Evolutionary conservation across 169 alveolate species (phyloP).

Genomic region (Plasmodium gallinaceum): DNA sequence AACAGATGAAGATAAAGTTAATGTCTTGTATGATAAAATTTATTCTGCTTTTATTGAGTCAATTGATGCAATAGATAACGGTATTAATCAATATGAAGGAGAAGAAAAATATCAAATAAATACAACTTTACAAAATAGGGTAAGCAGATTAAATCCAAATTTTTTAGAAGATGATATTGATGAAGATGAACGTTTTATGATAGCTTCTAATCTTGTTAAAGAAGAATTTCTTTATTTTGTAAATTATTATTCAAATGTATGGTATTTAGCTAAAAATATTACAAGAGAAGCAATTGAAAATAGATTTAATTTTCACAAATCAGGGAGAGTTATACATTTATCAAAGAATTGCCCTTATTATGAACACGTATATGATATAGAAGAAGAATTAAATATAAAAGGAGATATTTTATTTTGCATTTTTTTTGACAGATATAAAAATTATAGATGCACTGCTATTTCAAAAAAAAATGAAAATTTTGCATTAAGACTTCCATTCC

Average conservation of each 20-base stretch:
- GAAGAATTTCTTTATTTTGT: constrained; percentile 82
- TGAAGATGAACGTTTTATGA: constrained; percentile 83
- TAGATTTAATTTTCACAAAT: constrained; percentile 81
- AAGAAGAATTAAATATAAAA: constrained; percentile 77
- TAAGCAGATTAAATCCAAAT: constrained; percentile 90
- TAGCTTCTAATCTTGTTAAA: constrained; percentile 85
- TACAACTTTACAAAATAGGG: constrained; percentile 86
- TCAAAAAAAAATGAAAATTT: constrained; percentile 79
- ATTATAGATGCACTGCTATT: constrained; percentile 77
- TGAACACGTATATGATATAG: constrained; percentile 79
- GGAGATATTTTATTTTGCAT: constrained; percentile 77
- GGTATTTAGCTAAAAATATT: constrained; percentile 78
- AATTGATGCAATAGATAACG: constrained; percentile 94
- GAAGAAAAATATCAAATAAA: constrained; percentile 83
- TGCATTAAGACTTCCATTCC: constrained; percentile 83
- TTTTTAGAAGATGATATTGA: constrained; percentile 88
- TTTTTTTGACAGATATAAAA: constrained; percentile 65
- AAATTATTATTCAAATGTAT: constrained; percentile 74
- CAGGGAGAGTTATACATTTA: constrained; percentile 85
- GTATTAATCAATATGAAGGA: constrained; percentile 87
- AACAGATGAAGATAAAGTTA: constrained; percentile 81
- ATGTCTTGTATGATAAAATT: constrained; percentile 81
- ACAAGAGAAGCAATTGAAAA: constrained; percentile 77
- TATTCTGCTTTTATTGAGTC: constrained; percentile 89
- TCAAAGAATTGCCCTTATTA: constrained; percentile 83